These are phyloP conservation scores for Sporodiniella umbellata DNA, from an alignment of 371 early-diverging fungal species.

Conservation along the genomic window DNA sequence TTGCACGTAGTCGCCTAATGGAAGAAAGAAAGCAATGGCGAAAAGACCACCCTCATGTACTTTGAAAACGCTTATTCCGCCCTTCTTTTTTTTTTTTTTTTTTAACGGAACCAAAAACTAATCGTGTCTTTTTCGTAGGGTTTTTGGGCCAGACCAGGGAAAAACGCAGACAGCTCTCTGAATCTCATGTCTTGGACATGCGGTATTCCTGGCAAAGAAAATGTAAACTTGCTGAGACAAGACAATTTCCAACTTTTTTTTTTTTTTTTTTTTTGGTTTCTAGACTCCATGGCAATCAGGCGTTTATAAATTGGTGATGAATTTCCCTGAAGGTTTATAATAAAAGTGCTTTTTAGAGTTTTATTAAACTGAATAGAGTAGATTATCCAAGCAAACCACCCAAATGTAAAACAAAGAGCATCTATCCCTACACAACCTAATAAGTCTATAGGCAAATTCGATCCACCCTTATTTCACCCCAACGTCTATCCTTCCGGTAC, in stretches of 20 bases:
- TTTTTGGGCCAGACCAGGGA: slow-evolving; percentile 85
- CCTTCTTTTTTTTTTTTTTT: too few relatives aligned
- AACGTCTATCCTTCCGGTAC: slow-evolving; percentile 99
- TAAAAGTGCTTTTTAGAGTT: too few relatives aligned
- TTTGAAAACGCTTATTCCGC: background rate
- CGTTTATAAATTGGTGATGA: slow-evolving; percentile 86
- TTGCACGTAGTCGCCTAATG: slow-evolving; percentile 75
- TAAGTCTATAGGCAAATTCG: slow-evolving; percentile 81
- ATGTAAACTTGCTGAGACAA: slow-evolving; percentile 35
- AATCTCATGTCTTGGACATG: slow-evolving; percentile 91
- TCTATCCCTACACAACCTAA: too few relatives aligned
- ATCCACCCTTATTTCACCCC: slow-evolving; percentile 96
- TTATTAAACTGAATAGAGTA: slow-evolving; percentile 17
- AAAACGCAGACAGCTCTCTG: slow-evolving; percentile 75
- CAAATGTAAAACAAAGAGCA: slow-evolving; percentile 54
- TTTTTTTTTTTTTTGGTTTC: background rate
- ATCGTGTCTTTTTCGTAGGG: slow-evolving; percentile 61
- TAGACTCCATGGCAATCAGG: slow-evolving; percentile 97
- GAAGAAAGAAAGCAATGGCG: slow-evolving; percentile 98
- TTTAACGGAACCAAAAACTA: too few relatives aligned
- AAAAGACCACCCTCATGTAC: slow-evolving; percentile 92
- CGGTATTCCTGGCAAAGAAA: slow-evolving; percentile 91
- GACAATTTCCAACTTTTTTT: background rate
- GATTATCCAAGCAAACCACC: slow-evolving; percentile 87
- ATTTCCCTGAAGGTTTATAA: slow-evolving; percentile 88